Evolutionary conservation across 2,329 filamentous ascomycete species (phyloP).

Genomic region (Sporothrix luriei): DNA sequence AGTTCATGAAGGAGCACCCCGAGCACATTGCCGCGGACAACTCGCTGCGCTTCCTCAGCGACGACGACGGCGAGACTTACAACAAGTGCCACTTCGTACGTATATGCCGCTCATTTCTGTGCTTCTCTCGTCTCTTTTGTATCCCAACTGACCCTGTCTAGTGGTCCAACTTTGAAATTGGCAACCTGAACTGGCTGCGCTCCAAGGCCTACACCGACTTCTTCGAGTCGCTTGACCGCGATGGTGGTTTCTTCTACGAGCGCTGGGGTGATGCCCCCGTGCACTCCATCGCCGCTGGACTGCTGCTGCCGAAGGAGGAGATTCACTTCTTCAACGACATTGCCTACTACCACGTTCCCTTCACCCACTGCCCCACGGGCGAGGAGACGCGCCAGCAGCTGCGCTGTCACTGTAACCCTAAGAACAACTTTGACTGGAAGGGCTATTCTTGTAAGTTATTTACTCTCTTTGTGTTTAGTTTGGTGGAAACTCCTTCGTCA

Average conservation of each 20-base stretch:
- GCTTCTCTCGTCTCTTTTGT: conserved; percentile 37
- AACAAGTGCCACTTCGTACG: conserved; percentile 96
- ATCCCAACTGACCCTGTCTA: conserved; percentile 43
- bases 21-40: conserved; percentile 85
- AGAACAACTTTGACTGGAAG: conserved; percentile 99
- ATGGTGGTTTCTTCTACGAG: conserved; percentile 98
- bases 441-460: conserved; percentile 85
- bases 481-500: neutral
- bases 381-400: conserved; percentile 81
- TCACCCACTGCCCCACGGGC: conserved; percentile 94
- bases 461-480: neutral
- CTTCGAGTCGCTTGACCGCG: conserved; percentile 83
- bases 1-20: conserved; percentile 87
- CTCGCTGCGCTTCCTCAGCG: conserved; percentile 86
- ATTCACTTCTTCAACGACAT: conserved; percentile 99
- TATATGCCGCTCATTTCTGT: conserved; percentile 35
- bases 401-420: conserved; percentile 92
- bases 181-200: conserved; percentile 89
- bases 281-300: conserved; percentile 89
- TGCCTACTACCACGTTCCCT: conserved; percentile 95
- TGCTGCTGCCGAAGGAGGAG: conserved; percentile 88
- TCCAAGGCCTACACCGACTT: conserved; percentile 87
- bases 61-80: conserved; percentile 88
- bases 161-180: conserved; percentile 99
- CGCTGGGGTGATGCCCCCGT: conserved; percentile 88